These are phyloP conservation scores for Lepidium didymum DNA, from an alignment of 345 rosid genomes.

Conservation along the genomic window DNA sequence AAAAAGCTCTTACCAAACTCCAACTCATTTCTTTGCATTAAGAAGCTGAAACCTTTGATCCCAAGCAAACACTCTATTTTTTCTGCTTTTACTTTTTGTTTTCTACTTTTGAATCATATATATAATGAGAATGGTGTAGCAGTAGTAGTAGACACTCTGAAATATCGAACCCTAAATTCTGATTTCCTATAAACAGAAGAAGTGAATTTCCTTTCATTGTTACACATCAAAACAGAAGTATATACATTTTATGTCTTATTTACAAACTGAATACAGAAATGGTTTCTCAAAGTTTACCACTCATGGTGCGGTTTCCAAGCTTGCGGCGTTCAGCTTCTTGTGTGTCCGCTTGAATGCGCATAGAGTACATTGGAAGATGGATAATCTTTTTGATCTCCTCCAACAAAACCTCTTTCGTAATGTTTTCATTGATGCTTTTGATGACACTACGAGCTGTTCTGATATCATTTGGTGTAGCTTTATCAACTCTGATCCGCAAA, in stretches of 20 bases:
- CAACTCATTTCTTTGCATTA: slow-evolving; percentile 45
- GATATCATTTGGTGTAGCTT: slow-evolving; percentile 58
- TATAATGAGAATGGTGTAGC: not conserved
- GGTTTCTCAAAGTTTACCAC: not conserved
- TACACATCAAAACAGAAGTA: not conserved
- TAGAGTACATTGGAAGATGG: slow-evolving; percentile 73
- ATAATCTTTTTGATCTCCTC: slow-evolving; percentile 62
- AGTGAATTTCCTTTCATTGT: not conserved
- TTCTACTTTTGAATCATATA: not conserved
- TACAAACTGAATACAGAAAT: not conserved
- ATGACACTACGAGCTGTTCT: slow-evolving; percentile 57
- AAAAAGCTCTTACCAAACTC: slow-evolving; percentile 55
- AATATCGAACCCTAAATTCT: not conserved
- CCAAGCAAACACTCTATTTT: not conserved
- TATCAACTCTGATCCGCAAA: slow-evolving; percentile 72
- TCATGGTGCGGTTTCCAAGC: slow-evolving; percentile 1
- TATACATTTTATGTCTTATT: not conserved
- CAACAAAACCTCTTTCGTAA: slow-evolving; percentile 65
- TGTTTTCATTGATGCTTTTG: slow-evolving; percentile 70
- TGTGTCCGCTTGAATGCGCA: slow-evolving; percentile 53
- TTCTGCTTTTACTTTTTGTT: not conserved
- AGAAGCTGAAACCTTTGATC: slow-evolving; percentile 44
- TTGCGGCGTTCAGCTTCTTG: not conserved
- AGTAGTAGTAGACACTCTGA: not conserved
- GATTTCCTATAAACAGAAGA: not conserved